phyloP scores from a whole-genome alignment of 2,329 filamentous ascomycete species.

The Penicillium olsonii region DNA sequence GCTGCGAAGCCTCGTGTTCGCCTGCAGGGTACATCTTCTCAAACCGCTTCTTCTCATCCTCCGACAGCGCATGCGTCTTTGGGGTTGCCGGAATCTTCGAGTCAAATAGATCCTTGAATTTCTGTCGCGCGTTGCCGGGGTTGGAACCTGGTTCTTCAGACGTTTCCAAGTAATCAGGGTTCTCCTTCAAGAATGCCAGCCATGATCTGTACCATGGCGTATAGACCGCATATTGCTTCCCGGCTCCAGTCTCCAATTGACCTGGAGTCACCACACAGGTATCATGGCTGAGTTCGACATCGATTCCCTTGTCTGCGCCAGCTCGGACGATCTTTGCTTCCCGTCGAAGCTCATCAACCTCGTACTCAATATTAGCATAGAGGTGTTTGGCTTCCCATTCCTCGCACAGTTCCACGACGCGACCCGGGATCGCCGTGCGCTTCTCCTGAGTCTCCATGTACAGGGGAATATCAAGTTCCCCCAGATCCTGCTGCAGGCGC shows the following conservation, averaged over 20 bases:
- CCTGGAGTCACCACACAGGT: constrained; percentile 81
- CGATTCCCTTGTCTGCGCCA: constrained; percentile 64
- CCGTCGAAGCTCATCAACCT: constrained; percentile 82
- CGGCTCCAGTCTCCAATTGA: constrained; percentile 63
- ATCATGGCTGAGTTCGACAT: constrained; percentile 74
- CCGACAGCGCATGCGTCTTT: constrained; percentile 60
- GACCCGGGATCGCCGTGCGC: constrained; percentile 61
- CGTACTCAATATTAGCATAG: constrained; percentile 85
- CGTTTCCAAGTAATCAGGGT: constrained; percentile 66
- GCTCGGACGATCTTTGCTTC: constrained; percentile 67
- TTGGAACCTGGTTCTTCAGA: constrained; percentile 62
- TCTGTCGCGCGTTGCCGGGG: constrained; percentile 48
- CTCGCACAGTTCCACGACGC: constrained; percentile 66
- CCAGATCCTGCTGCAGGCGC: constrained; percentile 66
- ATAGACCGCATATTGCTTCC: constrained; percentile 82
- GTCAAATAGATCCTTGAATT: constrained; percentile 61
- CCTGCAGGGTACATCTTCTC: constrained; percentile 70
- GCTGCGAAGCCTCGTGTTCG: constrained; percentile 67
- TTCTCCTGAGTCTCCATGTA: constrained; percentile 71
- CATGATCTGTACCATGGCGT: constrained; percentile 79
- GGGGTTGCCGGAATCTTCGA: constrained; percentile 63
- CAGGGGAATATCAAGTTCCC: constrained; percentile 72
- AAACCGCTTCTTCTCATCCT: constrained; percentile 61
- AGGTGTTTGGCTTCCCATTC: constrained; percentile 75
- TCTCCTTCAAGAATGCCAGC: constrained; percentile 70